phyloP scores from a whole-genome alignment of 208 protist species.

The Crithidia brevicula region DNA sequence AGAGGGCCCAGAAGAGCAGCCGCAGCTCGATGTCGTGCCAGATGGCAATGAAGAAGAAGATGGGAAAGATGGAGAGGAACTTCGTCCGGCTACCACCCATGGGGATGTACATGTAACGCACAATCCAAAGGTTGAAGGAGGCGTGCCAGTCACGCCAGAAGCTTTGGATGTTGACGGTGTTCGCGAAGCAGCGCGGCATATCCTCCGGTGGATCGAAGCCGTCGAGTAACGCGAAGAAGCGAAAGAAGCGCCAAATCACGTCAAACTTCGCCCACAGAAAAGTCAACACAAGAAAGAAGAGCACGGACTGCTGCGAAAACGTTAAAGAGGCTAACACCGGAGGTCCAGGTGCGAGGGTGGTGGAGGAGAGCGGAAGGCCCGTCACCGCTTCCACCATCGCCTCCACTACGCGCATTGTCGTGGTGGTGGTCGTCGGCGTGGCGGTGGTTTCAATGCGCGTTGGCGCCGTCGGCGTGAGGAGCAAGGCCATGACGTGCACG shows the following conservation, averaged over 20 bases:
- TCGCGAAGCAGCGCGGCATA: conserved; percentile 89
- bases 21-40: conserved; percentile 92
- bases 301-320: conserved; percentile 18
- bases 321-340: conserved; percentile 28
- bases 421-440: background rate
- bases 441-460: background rate
- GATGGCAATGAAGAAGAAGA: conserved; percentile 93
- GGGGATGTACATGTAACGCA: conserved; percentile 95
- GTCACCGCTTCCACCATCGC: conserved; percentile 15
- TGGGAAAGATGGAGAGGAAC: conserved; percentile 75
- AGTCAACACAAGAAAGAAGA: conserved; percentile 59
- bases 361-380: background rate
- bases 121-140: conserved; percentile 94
- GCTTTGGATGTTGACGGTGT: conserved; percentile 78
- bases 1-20: conserved; percentile 68
- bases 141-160: conserved; percentile 96
- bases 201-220: conserved; percentile 91
- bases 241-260: conserved; percentile 91
- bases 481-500: conserved; percentile 52
- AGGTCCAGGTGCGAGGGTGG: background rate
- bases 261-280: conserved; percentile 95
- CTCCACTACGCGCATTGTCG: background rate
- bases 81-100: conserved; percentile 72
- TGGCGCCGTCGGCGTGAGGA: conserved; percentile 21
- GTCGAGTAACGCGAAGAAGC: conserved; percentile 78